A percentile compares a stretch with the other conserved stretches of the same genome.
phyloP scores from a whole-genome alignment of 148 eudicot species.

The Rhododendron kiyosumense region DNA sequence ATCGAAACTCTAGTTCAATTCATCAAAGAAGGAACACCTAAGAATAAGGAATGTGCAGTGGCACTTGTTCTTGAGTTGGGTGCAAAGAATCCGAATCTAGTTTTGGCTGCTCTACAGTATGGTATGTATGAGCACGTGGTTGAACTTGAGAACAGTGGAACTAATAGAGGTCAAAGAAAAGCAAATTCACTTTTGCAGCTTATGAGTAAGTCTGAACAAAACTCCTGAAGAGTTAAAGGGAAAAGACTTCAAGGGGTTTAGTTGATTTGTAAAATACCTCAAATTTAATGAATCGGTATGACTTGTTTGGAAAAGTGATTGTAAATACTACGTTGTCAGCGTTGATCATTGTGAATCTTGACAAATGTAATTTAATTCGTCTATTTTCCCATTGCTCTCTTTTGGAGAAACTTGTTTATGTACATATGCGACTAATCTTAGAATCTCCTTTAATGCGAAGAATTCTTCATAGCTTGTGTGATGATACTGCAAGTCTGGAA shows the following conservation, averaged over 20 bases:
- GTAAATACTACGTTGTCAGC: background rate
- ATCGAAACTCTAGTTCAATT: constrained; percentile 52
- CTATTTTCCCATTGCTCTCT: background rate
- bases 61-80: constrained; percentile 73
- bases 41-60: constrained; percentile 75
- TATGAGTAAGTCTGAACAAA: constrained; percentile 53
- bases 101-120: constrained; percentile 66
- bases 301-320: background rate
- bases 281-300: background rate
- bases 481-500: background rate
- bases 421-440: no score
- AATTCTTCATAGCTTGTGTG: background rate
- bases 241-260: background rate
- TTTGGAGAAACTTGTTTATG: background rate
- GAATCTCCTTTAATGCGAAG: background rate
- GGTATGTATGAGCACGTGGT: constrained; percentile 53
- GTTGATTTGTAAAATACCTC: constrained; percentile 18
- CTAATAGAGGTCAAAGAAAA: constrained; percentile 71
- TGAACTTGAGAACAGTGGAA: constrained; percentile 59
- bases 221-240: constrained; percentile 40
- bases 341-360: background rate
- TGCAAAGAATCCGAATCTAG: constrained; percentile 39
- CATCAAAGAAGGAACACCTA: constrained; percentile 52
- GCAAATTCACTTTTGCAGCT: constrained; percentile 56
- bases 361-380: background rate